A percentile compares a stretch with the other conserved stretches of the same genome.
Evolutionary conservation across 805 yeast species (phyloP).

Genomic region (Pichia ethanolica): DNA sequence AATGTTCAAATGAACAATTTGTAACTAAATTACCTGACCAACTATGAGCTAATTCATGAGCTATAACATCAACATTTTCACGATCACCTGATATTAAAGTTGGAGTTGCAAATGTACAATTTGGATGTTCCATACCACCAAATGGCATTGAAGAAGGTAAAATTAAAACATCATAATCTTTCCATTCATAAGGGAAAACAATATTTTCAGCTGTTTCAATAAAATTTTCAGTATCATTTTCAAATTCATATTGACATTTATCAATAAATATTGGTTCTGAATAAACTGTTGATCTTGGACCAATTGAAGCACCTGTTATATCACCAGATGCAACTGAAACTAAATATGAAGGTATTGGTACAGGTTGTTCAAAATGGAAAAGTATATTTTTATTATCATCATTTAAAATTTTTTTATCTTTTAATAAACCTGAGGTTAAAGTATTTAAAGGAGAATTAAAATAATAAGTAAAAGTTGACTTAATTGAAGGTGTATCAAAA

Average conservation of each 20-base stretch:
- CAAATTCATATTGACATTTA: slow-evolving; percentile 72
- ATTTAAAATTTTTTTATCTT: slow-evolving; percentile 1
- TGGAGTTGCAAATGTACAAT: slow-evolving; percentile 85
- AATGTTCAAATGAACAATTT: slow-evolving; percentile 87
- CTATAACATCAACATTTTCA: slow-evolving; percentile 81
- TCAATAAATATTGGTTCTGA: slow-evolving; percentile 65
- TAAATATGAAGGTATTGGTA: slow-evolving; percentile 81
- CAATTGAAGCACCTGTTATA: slow-evolving; percentile 56
- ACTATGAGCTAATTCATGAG: slow-evolving; percentile 89
- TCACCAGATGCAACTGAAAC: slow-evolving; percentile 85
- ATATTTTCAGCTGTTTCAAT: slow-evolving; percentile 69
- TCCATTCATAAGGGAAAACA: slow-evolving; percentile 80
- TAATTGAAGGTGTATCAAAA: slow-evolving; percentile 84
- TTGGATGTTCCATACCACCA: slow-evolving; percentile 95
- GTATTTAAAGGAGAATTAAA: slow-evolving; percentile 61
- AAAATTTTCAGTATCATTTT: slow-evolving; percentile 73
- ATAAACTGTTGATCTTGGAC: slow-evolving; percentile 81
- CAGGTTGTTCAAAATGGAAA: slow-evolving; percentile 58
- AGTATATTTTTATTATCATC: slow-evolving; percentile 4
- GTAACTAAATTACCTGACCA: slow-evolving; percentile 92
- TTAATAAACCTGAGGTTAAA: slow-evolving; percentile 56
- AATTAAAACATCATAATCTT: slow-evolving; percentile 69
- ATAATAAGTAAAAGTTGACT: slow-evolving; percentile 52
- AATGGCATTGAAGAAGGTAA: slow-evolving; percentile 75
- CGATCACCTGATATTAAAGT: slow-evolving; percentile 80